These are phyloP conservation scores for Cyclocybe cylindracea DNA, from an alignment of 768 basidiomycete genomes.

Conservation along the genomic window DNA sequence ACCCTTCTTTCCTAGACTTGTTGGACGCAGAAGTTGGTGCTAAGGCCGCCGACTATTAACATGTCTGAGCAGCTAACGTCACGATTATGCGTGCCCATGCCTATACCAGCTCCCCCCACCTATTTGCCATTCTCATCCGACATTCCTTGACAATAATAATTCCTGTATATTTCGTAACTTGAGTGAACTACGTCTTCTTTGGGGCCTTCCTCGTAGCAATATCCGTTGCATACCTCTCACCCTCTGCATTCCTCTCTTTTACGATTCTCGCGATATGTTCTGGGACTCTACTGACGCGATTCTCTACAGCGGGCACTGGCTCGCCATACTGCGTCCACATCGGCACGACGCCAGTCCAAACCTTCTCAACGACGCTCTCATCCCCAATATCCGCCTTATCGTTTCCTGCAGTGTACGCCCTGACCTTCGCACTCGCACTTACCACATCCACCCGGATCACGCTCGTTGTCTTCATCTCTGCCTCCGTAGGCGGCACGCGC, in stretches of 20 bases:
- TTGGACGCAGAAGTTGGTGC: too few relatives aligned
- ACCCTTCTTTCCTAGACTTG: too few relatives aligned
- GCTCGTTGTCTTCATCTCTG: slow-evolving; percentile 23
- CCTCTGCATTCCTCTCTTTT: slow-evolving; percentile 9
- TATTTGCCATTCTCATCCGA: too few relatives aligned
- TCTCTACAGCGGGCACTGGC: slow-evolving; percentile 19
- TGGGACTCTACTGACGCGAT: slow-evolving; percentile 14
- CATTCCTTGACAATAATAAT: too few relatives aligned
- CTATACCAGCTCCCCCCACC: too few relatives aligned
- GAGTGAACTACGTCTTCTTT: not conserved
- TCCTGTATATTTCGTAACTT: too few relatives aligned
- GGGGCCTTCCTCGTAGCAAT: slow-evolving; percentile 1
- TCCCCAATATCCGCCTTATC: slow-evolving; percentile 23
- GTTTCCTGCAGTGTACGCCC: slow-evolving; percentile 18
- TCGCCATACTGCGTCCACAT: slow-evolving; percentile 14
- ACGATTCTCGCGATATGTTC: slow-evolving; percentile 12
- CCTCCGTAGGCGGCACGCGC: slow-evolving; percentile 24
- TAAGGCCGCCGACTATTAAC: too few relatives aligned
- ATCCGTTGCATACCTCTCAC: slow-evolving; percentile 10
- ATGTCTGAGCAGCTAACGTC: too few relatives aligned
- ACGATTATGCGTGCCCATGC: too few relatives aligned
- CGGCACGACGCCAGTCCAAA: slow-evolving; percentile 27
- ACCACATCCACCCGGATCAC: slow-evolving; percentile 27
- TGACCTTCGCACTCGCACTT: slow-evolving; percentile 27
- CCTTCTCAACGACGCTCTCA: slow-evolving; percentile 13